phyloP scores from a whole-genome alignment of 257 asterid species.

The Buddleja alternifolia region DNA sequence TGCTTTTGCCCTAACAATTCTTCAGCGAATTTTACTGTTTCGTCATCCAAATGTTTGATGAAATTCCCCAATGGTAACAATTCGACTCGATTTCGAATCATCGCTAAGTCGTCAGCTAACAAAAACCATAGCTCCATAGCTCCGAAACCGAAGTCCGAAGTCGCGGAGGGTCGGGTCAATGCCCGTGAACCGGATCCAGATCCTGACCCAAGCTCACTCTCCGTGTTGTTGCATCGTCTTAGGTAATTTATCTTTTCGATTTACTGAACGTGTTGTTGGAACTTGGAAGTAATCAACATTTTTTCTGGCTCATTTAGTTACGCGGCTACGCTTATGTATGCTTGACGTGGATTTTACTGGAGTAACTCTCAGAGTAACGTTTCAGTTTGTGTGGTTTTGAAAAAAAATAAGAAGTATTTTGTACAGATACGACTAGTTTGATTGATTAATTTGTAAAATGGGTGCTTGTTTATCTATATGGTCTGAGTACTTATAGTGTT shows the following conservation, averaged over 20 bases:
- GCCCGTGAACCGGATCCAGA: conserved; percentile 27
- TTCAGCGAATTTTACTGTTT: conserved; percentile 26
- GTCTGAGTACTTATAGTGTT: conserved; percentile 2
- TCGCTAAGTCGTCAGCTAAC: conserved; percentile 35
- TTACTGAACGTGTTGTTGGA: conserved; percentile 9
- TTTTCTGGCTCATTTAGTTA: background rate
- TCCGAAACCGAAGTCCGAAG: conserved; percentile 26
- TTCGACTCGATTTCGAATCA: conserved; percentile 41
- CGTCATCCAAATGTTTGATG: conserved; percentile 27
- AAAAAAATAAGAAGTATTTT: background rate
- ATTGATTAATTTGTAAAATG: background rate
- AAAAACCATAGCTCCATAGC: conserved; percentile 38
- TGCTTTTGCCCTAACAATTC: conserved; percentile 8
- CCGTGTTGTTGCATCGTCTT: conserved; percentile 38
- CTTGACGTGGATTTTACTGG: background rate
- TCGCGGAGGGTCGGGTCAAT: conserved; percentile 24
- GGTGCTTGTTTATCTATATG: background rate
- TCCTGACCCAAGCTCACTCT: conserved; percentile 30
- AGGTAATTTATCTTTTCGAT: conserved; percentile 27
- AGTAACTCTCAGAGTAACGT: background rate
- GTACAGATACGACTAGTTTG: background rate
- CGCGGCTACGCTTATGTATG: background rate
- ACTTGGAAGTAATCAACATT: background rate
- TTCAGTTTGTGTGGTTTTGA: background rate
- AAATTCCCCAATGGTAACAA: conserved; percentile 20